Base-by-base conservation (phyloP, 345 rosid species). In the Geranium brycei region DNA sequence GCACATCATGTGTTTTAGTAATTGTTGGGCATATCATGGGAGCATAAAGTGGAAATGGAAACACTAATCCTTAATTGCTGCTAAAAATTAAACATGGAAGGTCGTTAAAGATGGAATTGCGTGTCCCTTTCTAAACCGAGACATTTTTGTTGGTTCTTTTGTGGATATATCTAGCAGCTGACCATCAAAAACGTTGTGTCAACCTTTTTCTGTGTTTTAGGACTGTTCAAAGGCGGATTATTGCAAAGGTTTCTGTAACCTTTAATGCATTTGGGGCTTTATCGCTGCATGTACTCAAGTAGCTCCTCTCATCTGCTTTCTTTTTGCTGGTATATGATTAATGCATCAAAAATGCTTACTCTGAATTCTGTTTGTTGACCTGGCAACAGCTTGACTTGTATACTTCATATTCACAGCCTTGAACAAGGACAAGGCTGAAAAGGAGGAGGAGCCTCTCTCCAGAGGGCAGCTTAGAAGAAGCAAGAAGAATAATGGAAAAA, bases 301-400 rank as follows among this genome's bases (percentile, higher is more conserved):
- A 86, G 18, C 68, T 87, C 72, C 65, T 87, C 19, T 87, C 93
- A 10, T 87, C 95, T 1, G 89, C 85, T 64, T 86, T 92, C 83
- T 89, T 92, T 17, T 90, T 72, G 15, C 72, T 87, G 95, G 6
- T 18, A 51, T 31, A 31, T 62, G 28, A 23, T 35, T 35, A 4
- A 23, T 62, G 47, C 32, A 3, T 6, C 6, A 19, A 17, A 30
- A 18, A 8, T 59, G 19, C 31, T 59, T 14, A 59, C 31, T 19
- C 31, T 19, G 12, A 4, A n/a, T 17, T n/a, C 64, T 71, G 65
- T 56, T 57, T 51, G 2, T 23, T 23, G 28, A 23, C 57, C 86
- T 89, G 98, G 97, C 85, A 35, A 93, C 87, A 6, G 89, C 87
- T 96, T 96, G 97, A 69, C 88, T 93, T 16, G 84, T 72, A 12